phyloP scores from a whole-genome alignment of 139 green algal species.

The Trebouxia sp. region DNA sequence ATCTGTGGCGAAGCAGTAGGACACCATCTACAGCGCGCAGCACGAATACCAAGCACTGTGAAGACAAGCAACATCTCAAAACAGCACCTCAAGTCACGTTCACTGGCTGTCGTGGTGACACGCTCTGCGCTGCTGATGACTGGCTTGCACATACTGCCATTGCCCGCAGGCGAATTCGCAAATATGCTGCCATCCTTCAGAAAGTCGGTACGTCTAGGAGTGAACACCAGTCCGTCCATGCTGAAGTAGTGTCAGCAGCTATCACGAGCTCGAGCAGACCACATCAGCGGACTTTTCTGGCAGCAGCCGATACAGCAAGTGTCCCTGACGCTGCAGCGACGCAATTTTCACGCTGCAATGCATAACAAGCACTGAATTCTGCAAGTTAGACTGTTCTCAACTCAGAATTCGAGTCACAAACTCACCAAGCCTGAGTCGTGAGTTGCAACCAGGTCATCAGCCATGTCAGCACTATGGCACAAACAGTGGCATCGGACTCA shows the following conservation, averaged over 20 bases:
- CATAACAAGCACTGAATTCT: too few species aligned
- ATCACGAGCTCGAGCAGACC: background rate
- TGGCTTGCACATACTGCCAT: background rate
- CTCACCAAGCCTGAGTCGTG: too few species aligned
- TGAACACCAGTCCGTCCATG: background rate
- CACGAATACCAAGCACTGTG: too few species aligned
- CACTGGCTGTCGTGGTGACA: too few species aligned
- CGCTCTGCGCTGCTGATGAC: background rate
- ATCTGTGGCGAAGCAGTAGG: background rate
- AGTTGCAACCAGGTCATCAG: background rate
- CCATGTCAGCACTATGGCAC: background rate
- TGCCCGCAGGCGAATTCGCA: background rate
- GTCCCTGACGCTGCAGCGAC: too few species aligned
- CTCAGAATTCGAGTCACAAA: too few species aligned
- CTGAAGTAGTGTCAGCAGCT: background rate
- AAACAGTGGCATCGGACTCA: background rate
- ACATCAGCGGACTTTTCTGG: background rate
- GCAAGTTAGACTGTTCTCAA: too few species aligned
- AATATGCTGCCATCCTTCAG: constrained; percentile 15
- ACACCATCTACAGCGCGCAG: too few species aligned
- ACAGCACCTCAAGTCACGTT: too few species aligned
- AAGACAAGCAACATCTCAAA: background rate
- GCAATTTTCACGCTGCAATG: too few species aligned
- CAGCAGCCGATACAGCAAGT: too few species aligned
- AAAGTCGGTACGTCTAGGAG: background rate